phyloP scores from a whole-genome alignment of 2,329 filamentous ascomycete genomes.

The Cladosporium sp. region DNA sequence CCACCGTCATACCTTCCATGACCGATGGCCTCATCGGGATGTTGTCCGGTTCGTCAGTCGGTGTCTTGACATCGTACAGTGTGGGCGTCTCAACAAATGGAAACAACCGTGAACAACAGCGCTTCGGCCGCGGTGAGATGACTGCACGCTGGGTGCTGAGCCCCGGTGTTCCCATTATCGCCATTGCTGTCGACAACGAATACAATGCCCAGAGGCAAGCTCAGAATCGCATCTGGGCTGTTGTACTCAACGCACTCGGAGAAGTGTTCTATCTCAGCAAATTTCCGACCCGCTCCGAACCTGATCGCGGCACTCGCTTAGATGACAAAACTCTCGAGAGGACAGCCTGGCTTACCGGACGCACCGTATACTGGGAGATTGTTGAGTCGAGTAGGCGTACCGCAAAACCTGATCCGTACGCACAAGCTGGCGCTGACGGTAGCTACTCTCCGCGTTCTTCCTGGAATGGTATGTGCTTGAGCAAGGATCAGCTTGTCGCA shows the following conservation, averaged over 20 bases:
- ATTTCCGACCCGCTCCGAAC: constrained; percentile 55
- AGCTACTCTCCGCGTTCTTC: constrained; percentile 80
- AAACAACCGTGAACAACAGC: constrained; percentile 55
- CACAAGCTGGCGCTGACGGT: constrained; percentile 60
- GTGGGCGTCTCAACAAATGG: constrained; percentile 49
- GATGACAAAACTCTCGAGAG: constrained; percentile 55
- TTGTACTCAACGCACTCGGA: constrained; percentile 87
- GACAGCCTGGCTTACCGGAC: constrained; percentile 74
- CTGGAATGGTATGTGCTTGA: constrained; percentile 67
- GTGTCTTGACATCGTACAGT: constrained; percentile 77
- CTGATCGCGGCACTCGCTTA: constrained; percentile 42
- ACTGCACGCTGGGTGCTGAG: constrained; percentile 87
- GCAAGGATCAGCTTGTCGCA: constrained; percentile 63
- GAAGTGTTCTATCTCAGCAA: constrained; percentile 83
- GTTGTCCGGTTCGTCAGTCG: constrained; percentile 76
- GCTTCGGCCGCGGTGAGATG: constrained; percentile 68
- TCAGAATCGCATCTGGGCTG: constrained; percentile 76
- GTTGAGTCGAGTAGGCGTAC: constrained; percentile 71
- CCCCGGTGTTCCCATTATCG: constrained; percentile 87
- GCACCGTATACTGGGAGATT: constrained; percentile 75
- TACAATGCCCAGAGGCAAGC: constrained; percentile 68
- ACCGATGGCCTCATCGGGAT: constrained; percentile 79
- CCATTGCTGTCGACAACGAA: constrained; percentile 76
- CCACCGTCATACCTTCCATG: constrained; percentile 62
- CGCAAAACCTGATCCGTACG: constrained; percentile 68